A percentile compares a stretch with the other conserved stretches of the same genome.
phyloP scores from a whole-genome alignment of 164 flowering plant genomes.

The Pachysandra terminalis region DNA sequence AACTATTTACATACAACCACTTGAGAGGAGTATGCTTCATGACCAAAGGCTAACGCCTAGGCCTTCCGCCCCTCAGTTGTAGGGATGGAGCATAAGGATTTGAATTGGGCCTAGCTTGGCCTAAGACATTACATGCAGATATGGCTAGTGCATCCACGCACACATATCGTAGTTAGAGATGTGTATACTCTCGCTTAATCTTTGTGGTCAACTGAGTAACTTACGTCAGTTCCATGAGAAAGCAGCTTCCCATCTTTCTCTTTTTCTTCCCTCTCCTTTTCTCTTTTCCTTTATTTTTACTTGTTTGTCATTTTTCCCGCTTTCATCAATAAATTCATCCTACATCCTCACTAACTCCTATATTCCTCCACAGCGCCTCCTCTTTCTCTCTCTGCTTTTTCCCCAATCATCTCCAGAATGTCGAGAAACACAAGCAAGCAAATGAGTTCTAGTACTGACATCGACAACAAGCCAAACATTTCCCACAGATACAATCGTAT shows the following conservation, averaged over 20 bases:
- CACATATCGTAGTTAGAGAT: too few relatives aligned
- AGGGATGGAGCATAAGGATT: too few relatives aligned
- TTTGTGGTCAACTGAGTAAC: background rate
- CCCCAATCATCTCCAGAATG: conserved; percentile 19
- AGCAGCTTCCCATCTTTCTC: background rate
- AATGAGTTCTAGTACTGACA: conserved; percentile 38
- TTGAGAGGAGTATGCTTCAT: too few relatives aligned
- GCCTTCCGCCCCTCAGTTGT: too few relatives aligned
- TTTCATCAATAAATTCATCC: conserved; percentile 20
- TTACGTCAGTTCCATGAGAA: too few relatives aligned
- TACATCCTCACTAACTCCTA: conserved; percentile 5
- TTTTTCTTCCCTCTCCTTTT: conserved; percentile 7
- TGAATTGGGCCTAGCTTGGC: too few relatives aligned
- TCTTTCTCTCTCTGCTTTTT: conserved; percentile 5
- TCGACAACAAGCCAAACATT: conserved; percentile 21
- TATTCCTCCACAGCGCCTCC: background rate
- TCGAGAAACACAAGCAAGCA: conserved; percentile 31
- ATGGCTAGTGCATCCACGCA: too few relatives aligned
- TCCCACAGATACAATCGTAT: conserved; percentile 22
- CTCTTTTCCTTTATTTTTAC: background rate
- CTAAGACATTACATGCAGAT: too few relatives aligned
- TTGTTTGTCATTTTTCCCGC: conserved; percentile 1
- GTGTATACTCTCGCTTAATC: conserved; percentile 1
- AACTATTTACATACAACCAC: too few relatives aligned
- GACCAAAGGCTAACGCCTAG: too few relatives aligned